These are phyloP conservation scores for Craterostigma plantagineum DNA, from an alignment of 257 asterid genomes.

Conservation along the genomic window DNA sequence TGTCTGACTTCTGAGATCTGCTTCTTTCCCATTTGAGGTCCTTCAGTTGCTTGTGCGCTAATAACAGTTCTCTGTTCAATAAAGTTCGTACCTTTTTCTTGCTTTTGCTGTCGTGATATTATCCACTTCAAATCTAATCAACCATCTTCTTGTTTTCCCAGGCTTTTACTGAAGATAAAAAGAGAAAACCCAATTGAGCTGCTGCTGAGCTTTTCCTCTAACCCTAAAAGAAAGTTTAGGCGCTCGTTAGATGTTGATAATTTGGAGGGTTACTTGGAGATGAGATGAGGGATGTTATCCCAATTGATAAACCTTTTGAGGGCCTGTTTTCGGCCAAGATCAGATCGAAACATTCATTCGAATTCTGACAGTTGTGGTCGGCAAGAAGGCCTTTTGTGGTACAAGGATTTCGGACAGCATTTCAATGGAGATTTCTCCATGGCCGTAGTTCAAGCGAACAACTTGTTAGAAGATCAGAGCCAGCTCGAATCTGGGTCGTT, in stretches of 20 bases:
- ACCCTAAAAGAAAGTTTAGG: background rate
- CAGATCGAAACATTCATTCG: slow-evolving; percentile 21
- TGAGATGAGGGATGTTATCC: slow-evolving; percentile 71
- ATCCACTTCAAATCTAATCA: slow-evolving; percentile 11
- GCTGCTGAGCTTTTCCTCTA: no score
- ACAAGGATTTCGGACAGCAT: slow-evolving; percentile 56
- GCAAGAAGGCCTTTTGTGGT: slow-evolving; percentile 70
- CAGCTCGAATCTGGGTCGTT: slow-evolving; percentile 72
- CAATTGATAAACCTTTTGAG: slow-evolving; percentile 47
- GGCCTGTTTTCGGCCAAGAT: slow-evolving; percentile 65
- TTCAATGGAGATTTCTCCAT: slow-evolving; percentile 69
- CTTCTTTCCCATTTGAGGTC: slow-evolving; percentile 13
- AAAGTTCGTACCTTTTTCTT: background rate
- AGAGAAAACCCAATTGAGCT: background rate
- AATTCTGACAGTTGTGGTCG: slow-evolving; percentile 41
- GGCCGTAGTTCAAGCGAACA: slow-evolving; percentile 87
- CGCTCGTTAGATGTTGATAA: slow-evolving; percentile 18
- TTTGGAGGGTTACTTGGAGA: slow-evolving; percentile 31
- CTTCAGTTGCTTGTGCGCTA: slow-evolving; percentile 1
- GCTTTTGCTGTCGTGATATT: background rate
- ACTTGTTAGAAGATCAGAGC: slow-evolving; percentile 75
- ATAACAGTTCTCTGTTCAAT: slow-evolving; percentile 3
- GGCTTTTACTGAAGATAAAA: no score
- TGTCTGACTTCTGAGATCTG: slow-evolving; percentile 17
- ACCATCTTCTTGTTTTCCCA: background rate